These are phyloP conservation scores for Hygrocybe coccinea DNA, from an alignment of 768 basidiomycete genomes.

Conservation along the genomic window DNA sequence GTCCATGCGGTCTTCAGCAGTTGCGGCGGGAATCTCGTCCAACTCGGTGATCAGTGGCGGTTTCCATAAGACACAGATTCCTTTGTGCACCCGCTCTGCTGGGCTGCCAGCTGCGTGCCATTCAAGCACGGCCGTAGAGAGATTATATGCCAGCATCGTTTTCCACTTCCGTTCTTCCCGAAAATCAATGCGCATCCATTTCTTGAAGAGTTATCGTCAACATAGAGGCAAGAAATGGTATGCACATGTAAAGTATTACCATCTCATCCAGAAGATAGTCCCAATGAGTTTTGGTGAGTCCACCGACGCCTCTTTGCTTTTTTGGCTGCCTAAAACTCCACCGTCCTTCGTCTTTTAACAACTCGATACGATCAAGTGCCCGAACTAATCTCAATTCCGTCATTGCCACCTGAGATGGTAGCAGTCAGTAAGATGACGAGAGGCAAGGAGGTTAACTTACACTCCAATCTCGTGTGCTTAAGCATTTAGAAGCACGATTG, in stretches of 20 bases:
- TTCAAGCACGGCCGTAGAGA: conserved; percentile 77
- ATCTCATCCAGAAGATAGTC: conserved; percentile 96
- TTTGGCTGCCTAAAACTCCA: conserved; percentile 97
- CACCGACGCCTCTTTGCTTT: conserved; percentile 79
- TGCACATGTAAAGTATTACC: conserved; percentile 44
- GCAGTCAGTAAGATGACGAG: neutral
- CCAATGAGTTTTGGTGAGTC: conserved; percentile 81
- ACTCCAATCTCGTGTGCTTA: conserved; percentile 78
- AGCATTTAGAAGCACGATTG: conserved; percentile 65
- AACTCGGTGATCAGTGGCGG: conserved; percentile 35
- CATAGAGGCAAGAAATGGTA: conserved; percentile 3
- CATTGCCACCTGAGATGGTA: conserved; percentile 58
- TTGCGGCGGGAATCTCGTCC: conserved; percentile 23
- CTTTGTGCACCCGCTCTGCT: conserved; percentile 59
- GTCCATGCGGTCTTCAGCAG: conserved; percentile 23
- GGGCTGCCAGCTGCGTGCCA: conserved; percentile 76
- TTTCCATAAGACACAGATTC: conserved; percentile 66
- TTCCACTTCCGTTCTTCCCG: conserved; percentile 95
- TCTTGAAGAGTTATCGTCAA: conserved; percentile 41
- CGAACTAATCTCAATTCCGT: conserved; percentile 72
- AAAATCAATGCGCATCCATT: conserved; percentile 96
- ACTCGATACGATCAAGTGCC: conserved; percentile 80
- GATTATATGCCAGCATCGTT: conserved; percentile 70
- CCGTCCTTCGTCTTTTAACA: conserved; percentile 67
- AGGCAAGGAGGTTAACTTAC: conserved; percentile 41